phyloP scores from a whole-genome alignment of 1,284 basidiomycete genomes.

The Rhodofomes roseus region DNA sequence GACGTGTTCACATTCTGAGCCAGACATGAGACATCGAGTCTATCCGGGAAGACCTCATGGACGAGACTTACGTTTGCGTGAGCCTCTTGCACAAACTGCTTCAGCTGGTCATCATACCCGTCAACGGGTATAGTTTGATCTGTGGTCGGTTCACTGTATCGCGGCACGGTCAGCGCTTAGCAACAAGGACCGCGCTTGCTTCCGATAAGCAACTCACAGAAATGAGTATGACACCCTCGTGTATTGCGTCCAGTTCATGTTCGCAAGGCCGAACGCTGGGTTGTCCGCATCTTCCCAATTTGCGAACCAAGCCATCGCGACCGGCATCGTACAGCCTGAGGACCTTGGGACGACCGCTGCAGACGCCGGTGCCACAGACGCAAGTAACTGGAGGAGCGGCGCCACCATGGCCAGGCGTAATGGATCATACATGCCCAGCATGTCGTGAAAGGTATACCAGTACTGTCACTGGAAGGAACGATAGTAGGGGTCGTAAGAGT shows the following conservation, averaged over 20 bases:
- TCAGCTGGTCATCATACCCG: neutral
- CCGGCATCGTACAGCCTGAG: conserved; percentile 19
- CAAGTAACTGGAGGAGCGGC: conserved; percentile 6
- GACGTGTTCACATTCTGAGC: conserved; percentile 62
- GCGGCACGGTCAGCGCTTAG: neutral
- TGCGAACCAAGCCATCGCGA: conserved; percentile 56
- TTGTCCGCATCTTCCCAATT: conserved; percentile 42
- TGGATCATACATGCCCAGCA: neutral
- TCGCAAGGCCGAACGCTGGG: conserved; percentile 32
- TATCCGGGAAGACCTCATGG: no score
- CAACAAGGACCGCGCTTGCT: neutral
- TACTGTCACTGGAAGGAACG: neutral
- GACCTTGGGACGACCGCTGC: conserved; percentile 3
- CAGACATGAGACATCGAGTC: neutral
- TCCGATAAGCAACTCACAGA: conserved; percentile 37
- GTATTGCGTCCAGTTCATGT: conserved; percentile 55
- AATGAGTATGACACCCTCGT: conserved; percentile 54
- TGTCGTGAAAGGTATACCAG: neutral
- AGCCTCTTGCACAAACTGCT: neutral
- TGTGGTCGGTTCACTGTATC: neutral
- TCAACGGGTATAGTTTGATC: neutral
- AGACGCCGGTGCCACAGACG: neutral
- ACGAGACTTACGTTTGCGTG: conserved; percentile 5
- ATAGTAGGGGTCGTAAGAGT: neutral
- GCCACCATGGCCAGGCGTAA: neutral